These are phyloP conservation scores for Ustilago esculenta DNA, from an alignment of 1,284 basidiomycete species.

Conservation along the genomic window DNA sequence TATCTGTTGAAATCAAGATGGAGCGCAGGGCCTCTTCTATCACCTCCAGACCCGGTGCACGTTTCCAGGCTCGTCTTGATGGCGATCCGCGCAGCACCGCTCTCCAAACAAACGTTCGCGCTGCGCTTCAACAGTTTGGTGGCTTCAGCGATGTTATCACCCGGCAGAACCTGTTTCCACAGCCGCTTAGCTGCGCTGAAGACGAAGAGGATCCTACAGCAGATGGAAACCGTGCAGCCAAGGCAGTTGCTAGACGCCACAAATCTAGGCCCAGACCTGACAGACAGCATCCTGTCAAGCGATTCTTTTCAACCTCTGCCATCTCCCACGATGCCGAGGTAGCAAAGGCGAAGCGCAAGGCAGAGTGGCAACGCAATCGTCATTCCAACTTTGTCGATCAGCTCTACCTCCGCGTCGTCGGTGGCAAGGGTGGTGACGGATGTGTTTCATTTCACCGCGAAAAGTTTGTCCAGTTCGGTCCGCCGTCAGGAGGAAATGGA, in stretches of 20 bases:
- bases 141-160: conserved; percentile 24
- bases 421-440: conserved; percentile 64
- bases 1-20: conserved; percentile 33
- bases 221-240: too few relatives aligned
- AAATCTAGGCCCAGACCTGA: neutral
- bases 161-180: conserved; percentile 3
- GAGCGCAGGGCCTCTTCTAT: conserved; percentile 21
- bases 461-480: conserved; percentile 65
- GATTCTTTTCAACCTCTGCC: conserved; percentile 17
- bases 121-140: conserved; percentile 24
- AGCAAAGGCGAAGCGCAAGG: conserved; percentile 47
- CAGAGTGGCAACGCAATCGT: conserved; percentile 54
- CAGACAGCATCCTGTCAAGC: too few relatives aligned
- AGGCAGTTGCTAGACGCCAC: neutral
- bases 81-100: neutral
- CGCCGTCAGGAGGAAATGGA: conserved; percentile 64
- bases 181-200: neutral
- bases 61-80: neutral
- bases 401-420: conserved; percentile 49
- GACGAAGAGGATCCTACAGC: neutral
- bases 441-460: conserved; percentile 65
- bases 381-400: conserved; percentile 62
- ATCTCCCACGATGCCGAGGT: conserved; percentile 1
- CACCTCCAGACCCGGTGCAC: conserved; percentile 6
- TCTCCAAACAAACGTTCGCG: conserved; percentile 8